Evolutionary conservation across 345 rosid species (phyloP).

Genomic region (Pistacia vera): DNA sequence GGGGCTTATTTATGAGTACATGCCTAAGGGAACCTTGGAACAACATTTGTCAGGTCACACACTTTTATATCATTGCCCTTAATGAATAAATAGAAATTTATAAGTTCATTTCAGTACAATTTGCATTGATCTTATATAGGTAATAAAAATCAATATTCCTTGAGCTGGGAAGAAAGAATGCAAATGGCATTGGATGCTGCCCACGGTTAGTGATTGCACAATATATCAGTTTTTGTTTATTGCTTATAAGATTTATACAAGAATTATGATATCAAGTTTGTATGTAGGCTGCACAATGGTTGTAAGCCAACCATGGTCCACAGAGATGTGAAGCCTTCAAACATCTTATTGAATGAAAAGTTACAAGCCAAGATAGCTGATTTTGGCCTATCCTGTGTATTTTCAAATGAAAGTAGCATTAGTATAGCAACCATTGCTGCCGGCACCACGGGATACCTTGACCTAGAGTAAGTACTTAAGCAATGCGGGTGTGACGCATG

Average conservation of each 20-base stretch:
- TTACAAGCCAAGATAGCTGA: too few species aligned
- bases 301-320: too few species aligned
- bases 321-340: too few species aligned
- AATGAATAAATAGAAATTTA: too few species aligned
- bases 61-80: too few species aligned
- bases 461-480: slow-evolving; percentile 25
- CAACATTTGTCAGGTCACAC: slow-evolving; percentile 31
- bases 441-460: slow-evolving; percentile 56
- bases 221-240: slow-evolving; percentile 39
- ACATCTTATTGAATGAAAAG: too few species aligned
- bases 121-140: slow-evolving; percentile 3
- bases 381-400: slow-evolving; percentile 27
- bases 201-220: slow-evolving; percentile 37
- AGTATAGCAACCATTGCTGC: slow-evolving; percentile 42
- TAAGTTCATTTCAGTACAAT: too few species aligned
- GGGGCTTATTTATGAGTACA: too few species aligned
- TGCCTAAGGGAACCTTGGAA: slow-evolving; percentile 22
- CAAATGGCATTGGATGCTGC: slow-evolving; percentile 53
- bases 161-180: slow-evolving; percentile 49
- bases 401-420: slow-evolving; percentile 28
- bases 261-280: too few species aligned
- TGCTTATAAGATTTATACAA: too few species aligned
- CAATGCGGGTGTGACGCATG: too few species aligned
- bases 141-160: slow-evolving; percentile 5
- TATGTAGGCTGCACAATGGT: too few species aligned